These are phyloP conservation scores for Gossypium stocksii DNA, from an alignment of 345 rosid species.

Conservation along the genomic window DNA sequence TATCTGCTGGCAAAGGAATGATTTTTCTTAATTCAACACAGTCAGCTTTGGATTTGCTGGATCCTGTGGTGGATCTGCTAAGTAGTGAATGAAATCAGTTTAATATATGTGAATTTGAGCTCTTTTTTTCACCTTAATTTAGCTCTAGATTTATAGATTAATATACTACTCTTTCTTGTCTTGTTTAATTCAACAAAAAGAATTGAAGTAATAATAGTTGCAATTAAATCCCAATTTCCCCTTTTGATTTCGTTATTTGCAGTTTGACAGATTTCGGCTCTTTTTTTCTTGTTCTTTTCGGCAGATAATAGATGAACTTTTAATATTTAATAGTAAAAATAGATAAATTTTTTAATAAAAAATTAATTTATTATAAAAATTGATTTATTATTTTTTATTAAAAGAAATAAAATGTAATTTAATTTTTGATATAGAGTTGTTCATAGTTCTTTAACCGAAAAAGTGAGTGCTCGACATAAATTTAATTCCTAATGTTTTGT, in stretches of 20 bases:
- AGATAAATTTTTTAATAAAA: too few relatives aligned
- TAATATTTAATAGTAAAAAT: too few relatives aligned
- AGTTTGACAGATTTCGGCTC: not conserved
- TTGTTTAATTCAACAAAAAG: not conserved
- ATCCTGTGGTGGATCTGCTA: conserved; percentile 25
- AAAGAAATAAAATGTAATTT: too few relatives aligned
- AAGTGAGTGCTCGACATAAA: too few relatives aligned
- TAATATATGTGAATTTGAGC: conserved; percentile 13
- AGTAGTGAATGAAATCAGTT: conserved; percentile 16
- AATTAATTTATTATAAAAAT: too few relatives aligned
- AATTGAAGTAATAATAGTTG: not conserved
- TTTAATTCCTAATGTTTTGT: too few relatives aligned
- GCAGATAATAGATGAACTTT: too few relatives aligned
- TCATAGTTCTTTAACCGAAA: too few relatives aligned
- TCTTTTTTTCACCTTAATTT: not conserved
- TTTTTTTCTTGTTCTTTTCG: too few relatives aligned
- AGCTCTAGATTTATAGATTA: conserved; percentile 13
- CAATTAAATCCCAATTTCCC: conserved; percentile 2
- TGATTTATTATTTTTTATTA: too few relatives aligned
- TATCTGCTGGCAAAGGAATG: conserved; percentile 32
- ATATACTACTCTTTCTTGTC: not conserved
- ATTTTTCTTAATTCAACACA: conserved; percentile 20
- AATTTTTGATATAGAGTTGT: too few relatives aligned
- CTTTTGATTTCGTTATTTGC: not conserved
- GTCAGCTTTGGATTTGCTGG: conserved; percentile 23